A percentile compares a stretch with the other conserved stretches of the same genome.
These are phyloP conservation scores for Phlyctochytrium bullatum DNA, from an alignment of 192 early-diverging fungal genomes.

Conservation along the genomic window DNA sequence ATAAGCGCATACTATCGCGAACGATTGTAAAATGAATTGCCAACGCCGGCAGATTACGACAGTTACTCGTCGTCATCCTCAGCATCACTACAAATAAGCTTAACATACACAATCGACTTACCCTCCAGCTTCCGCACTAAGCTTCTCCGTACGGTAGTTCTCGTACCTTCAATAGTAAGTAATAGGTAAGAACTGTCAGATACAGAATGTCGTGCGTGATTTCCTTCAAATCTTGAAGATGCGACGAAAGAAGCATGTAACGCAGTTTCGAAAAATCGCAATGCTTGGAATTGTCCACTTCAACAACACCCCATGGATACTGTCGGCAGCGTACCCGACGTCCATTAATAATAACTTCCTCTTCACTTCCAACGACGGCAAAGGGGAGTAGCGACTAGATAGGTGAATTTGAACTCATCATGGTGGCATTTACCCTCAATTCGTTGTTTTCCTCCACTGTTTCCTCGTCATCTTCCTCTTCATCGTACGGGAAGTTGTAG, in stretches of 20 bases:
- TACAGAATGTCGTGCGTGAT: conserved; percentile 65
- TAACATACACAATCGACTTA: neutral
- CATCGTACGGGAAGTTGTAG: conserved; percentile 95
- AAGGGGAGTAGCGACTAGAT: conserved; percentile 58
- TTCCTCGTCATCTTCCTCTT: conserved; percentile 98
- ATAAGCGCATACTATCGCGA: too few relatives aligned
- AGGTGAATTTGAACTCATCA: too few relatives aligned
- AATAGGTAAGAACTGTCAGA: neutral
- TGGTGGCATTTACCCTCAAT: conserved; percentile 69
- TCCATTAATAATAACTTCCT: conserved; percentile 54
- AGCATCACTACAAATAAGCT: neutral
- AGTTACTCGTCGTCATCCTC: neutral
- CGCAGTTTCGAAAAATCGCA: conserved; percentile 66
- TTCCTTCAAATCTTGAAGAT: conserved; percentile 68
- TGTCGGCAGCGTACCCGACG: conserved; percentile 58
- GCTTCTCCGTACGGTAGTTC: conserved; percentile 59
- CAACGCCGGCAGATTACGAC: too few relatives aligned
- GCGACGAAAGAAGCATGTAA: conserved; percentile 69
- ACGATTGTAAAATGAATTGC: too few relatives aligned
- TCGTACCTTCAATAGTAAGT: conserved; percentile 21
- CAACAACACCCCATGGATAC: conserved; percentile 62
- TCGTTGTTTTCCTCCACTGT: conserved; percentile 97
- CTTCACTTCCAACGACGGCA: conserved; percentile 58
- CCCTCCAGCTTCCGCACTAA: conserved; percentile 33
- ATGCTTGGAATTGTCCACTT: conserved; percentile 62